Base-by-base conservation (phyloP, 2,329 filamentous ascomycete genomes). In the Metarhizium guizhouense region DNA sequence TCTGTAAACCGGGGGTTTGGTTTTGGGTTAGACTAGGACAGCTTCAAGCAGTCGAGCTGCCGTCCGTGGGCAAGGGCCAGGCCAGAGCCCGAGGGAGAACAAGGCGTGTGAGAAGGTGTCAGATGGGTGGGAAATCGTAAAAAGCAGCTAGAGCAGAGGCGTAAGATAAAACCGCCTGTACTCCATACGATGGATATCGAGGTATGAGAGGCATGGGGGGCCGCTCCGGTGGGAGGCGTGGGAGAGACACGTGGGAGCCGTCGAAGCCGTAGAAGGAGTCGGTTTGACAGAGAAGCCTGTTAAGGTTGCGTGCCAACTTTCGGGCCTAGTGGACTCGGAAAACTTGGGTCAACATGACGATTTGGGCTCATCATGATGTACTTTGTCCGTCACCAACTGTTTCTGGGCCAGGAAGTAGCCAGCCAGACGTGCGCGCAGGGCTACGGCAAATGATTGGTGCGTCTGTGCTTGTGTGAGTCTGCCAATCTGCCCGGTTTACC, bases 81-180 rank as follows among this genome's bases (percentile, higher is more conserved):
- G 53, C 30, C 47, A 38, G 51, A 53, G 45, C 53, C 51, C 32
- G 47, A 55, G 47, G 38, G 56, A 57, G 47, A 11, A 53, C 47
- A 40, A 57, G 53, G 56, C 53, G 56, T 55, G 52, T 50, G 29
- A 47, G 40, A 54, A 54, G 6, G 55, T 56, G 48, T 54, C 54
- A 48, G 47, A 54, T 29, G 51, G 51, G 51, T 54, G 51, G 51
- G 36, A 47, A 51, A 40, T 43, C 53, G 32, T 43, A n/a, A 30
- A 30, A 48, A n/a, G 25, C 45, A 11, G 13, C 45, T 16, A 18
- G 45, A 47, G 18, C n/a, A 25, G 43, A 47, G 14, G 40, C 6
- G 40, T 43, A 43, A 8, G 34, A 13, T 36, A 36, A 36, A 8
- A 36, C 40, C 40, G n/a, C 25, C 25, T 43, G 40, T 20, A 14